These are phyloP conservation scores for Erodium maritimum DNA, from an alignment of 345 rosid genomes.

Conservation along the genomic window DNA sequence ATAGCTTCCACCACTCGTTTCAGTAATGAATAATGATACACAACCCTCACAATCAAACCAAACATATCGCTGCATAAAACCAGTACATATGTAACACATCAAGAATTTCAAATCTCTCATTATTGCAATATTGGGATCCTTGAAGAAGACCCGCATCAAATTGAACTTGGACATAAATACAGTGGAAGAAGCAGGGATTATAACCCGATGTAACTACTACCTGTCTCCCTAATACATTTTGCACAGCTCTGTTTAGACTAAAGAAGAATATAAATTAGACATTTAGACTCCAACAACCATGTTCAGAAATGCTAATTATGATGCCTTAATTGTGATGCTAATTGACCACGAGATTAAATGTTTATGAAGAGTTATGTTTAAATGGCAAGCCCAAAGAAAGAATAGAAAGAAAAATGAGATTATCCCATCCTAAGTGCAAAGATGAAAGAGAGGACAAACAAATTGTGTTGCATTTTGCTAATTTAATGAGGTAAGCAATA, in stretches of 20 bases:
- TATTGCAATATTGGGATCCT: neutral
- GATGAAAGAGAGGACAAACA: neutral
- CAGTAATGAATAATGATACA: neutral
- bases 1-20: neutral
- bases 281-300: too few relatives aligned
- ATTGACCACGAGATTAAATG: too few relatives aligned
- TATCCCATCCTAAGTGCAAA: too few relatives aligned
- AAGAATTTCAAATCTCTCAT: neutral
- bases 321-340: too few relatives aligned
- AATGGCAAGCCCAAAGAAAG: neutral
- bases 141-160: neutral
- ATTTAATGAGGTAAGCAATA: neutral
- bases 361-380: too few relatives aligned
- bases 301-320: too few relatives aligned
- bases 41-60: neutral
- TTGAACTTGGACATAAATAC: neutral
- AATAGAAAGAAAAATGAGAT: neutral
- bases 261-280: too few relatives aligned
- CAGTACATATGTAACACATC: neutral
- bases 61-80: neutral
- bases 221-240: neutral
- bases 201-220: neutral
- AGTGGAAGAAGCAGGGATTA: too few relatives aligned
- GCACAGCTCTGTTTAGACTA: too few relatives aligned
- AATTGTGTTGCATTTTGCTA: neutral